These are phyloP conservation scores for Ramalina peruviana DNA, from an alignment of 495 filamentous ascomycete species.

Conservation along the genomic window DNA sequence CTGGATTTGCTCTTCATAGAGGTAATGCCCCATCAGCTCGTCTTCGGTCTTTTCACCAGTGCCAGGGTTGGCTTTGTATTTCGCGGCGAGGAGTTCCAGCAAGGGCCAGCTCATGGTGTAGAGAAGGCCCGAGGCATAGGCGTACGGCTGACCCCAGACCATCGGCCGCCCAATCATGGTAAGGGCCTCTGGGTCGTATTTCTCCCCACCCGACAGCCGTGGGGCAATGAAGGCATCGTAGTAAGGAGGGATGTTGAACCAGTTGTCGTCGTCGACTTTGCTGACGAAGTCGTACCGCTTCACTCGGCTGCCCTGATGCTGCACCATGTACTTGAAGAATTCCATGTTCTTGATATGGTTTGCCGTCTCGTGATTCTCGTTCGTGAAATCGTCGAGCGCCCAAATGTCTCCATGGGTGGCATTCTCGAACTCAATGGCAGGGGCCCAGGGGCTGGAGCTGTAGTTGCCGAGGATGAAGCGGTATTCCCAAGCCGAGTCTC, in stretches of 20 bases:
- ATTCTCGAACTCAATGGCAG: background rate
- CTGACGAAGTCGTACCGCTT: background rate
- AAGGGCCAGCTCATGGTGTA: background rate
- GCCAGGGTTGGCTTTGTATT: background rate
- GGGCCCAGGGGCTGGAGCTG: background rate
- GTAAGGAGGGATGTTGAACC: background rate
- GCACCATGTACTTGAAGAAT: background rate
- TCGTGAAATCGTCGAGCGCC: background rate
- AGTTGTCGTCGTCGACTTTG: background rate
- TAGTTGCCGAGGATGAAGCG: background rate
- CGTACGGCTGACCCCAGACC: background rate
- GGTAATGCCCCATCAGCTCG: background rate
- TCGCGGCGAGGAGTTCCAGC: background rate
- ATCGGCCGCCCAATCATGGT: background rate
- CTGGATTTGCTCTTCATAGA: constrained; percentile 6
- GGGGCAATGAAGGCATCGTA: background rate
- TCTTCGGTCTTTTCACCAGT: background rate
- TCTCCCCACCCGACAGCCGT: background rate
- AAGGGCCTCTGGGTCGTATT: background rate
- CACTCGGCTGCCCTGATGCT: background rate
- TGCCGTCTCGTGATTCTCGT: background rate
- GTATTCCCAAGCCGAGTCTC: background rate
- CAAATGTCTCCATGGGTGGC: background rate
- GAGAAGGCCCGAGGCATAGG: background rate
- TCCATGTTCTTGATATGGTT: background rate